Percentiles rank a stretch among this genome's conserved stretches.
Evolutionary conservation across 1,284 basidiomycete genomes (phyloP).

Genomic region (Boletus smithii): DNA sequence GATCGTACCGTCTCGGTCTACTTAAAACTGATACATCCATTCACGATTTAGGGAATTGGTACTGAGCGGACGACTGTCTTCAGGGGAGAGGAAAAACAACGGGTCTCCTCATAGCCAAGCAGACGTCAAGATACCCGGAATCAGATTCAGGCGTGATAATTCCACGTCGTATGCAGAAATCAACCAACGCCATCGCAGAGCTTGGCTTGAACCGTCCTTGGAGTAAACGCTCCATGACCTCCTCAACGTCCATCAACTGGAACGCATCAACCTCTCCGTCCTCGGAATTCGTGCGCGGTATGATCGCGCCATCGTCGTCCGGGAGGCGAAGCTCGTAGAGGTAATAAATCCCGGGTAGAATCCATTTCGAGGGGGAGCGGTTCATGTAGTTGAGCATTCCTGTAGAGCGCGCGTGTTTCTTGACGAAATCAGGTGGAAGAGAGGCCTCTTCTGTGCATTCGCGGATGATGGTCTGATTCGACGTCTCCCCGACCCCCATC

Average conservation of each 20-base stretch:
- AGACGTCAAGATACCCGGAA: conserved; percentile 38
- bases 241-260: conserved; percentile 35
- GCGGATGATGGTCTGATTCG: conserved; percentile 36
- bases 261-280: conserved; percentile 45
- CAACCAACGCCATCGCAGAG: conserved; percentile 50
- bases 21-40: background rate
- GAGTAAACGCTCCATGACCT: conserved; percentile 39
- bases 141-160: conserved; percentile 45
- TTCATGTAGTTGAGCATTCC: conserved; percentile 41
- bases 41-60: background rate
- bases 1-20: background rate
- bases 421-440: conserved; percentile 36
- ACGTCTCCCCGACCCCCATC: conserved; percentile 37
- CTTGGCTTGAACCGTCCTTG: conserved; percentile 50
- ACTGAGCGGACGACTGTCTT: background rate
- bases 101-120: conserved; percentile 22
- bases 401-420: conserved; percentile 27
- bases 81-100: conserved; percentile 23
- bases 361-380: conserved; percentile 39
- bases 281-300: conserved; percentile 36
- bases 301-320: conserved; percentile 28
- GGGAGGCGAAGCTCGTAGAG: conserved; percentile 42
- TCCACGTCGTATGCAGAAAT: conserved; percentile 51
- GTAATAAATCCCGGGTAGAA: conserved; percentile 43
- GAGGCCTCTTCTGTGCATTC: conserved; percentile 43